These are phyloP conservation scores for Fusarium falciforme DNA, from an alignment of 2,329 filamentous ascomycete genomes.

Conservation along the genomic window DNA sequence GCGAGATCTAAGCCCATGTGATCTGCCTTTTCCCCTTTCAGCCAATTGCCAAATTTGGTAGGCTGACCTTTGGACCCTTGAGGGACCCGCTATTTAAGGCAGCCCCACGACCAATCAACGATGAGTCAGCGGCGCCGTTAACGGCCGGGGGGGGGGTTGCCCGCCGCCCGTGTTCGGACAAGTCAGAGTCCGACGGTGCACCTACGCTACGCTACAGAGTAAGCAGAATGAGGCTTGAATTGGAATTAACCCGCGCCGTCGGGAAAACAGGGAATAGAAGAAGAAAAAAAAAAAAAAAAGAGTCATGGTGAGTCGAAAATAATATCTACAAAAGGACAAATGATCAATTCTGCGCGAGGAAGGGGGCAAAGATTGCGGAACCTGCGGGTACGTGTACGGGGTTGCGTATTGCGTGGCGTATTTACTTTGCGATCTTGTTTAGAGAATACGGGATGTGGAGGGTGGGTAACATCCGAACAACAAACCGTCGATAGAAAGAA, in stretches of 20 bases:
- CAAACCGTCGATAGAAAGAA: not conserved
- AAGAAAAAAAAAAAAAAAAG: not conserved
- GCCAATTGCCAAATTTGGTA: constrained; percentile 31
- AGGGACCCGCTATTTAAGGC: not conserved
- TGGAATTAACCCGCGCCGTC: not conserved
- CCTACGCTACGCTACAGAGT: not conserved
- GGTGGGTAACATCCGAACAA: constrained; percentile 6
- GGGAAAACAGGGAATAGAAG: not conserved
- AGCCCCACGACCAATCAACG: constrained; percentile 1
- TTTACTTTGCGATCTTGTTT: not conserved
- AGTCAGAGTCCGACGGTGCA: not conserved
- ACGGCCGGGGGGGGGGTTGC: not conserved
- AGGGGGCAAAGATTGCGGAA: not conserved
- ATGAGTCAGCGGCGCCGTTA: not conserved
- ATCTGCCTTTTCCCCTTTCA: constrained; percentile 19
- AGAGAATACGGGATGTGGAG: constrained; percentile 25
- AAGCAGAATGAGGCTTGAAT: not conserved
- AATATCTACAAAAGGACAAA: not conserved
- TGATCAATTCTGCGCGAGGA: accelerated
- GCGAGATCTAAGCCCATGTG: constrained; percentile 9
- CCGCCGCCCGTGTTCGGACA: not conserved
- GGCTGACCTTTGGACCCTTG: constrained; percentile 20
- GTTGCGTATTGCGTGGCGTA: constrained; percentile 33
- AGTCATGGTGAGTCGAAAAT: not conserved
- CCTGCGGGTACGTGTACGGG: constrained; percentile 9